Evolutionary conservation across 805 yeast species (phyloP).

Genomic region (Candida takata): DNA sequence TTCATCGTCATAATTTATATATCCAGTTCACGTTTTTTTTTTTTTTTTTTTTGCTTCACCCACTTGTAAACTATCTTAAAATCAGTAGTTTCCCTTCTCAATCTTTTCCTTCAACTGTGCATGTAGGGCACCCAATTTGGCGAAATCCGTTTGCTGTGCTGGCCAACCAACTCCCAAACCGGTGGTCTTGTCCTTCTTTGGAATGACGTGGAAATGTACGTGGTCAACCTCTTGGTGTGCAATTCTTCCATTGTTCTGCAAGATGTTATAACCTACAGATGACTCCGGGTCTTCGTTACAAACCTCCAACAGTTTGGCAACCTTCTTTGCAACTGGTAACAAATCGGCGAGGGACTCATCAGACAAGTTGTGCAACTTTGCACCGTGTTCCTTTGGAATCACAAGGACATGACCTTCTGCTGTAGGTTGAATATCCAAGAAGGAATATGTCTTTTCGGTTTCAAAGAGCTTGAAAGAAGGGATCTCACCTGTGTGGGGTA

Average conservation of each 20-base stretch:
- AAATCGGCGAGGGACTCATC: slow-evolving; percentile 85
- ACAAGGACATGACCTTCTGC: slow-evolving; percentile 82
- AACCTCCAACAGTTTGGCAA: slow-evolving; percentile 65
- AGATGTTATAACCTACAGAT: slow-evolving; percentile 66
- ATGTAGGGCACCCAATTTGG: slow-evolving; percentile 59
- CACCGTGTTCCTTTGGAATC: slow-evolving; percentile 93
- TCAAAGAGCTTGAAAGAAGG: slow-evolving; percentile 89
- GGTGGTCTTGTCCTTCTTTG: slow-evolving; percentile 64
- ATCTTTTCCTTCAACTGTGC: slow-evolving; percentile 46
- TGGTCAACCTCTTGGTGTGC: slow-evolving; percentile 96
- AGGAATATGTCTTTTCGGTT: slow-evolving; percentile 74
- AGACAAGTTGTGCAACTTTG: slow-evolving; percentile 84
- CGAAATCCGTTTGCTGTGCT: slow-evolving; percentile 72
- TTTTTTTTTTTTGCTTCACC: too few relatives aligned
- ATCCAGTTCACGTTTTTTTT: too few relatives aligned
- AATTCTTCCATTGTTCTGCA: slow-evolving; percentile 90
- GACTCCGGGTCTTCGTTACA: slow-evolving; percentile 59
- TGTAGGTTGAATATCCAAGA: slow-evolving; percentile 90
- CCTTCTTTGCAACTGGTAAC: slow-evolving; percentile 81
- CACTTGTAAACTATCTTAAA: too few relatives aligned
- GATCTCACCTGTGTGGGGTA: slow-evolving; percentile 76
- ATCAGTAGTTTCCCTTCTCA: slow-evolving; percentile 12
- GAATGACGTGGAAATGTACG: slow-evolving; percentile 95
- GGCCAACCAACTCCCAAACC: slow-evolving; percentile 96
- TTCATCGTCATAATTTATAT: too few relatives aligned